Evolutionary conservation across 495 filamentous ascomycete species (phyloP), one percentile per base, ranked within the genome.

Genomic region (Lasiosphaeria miniovina): DNA sequence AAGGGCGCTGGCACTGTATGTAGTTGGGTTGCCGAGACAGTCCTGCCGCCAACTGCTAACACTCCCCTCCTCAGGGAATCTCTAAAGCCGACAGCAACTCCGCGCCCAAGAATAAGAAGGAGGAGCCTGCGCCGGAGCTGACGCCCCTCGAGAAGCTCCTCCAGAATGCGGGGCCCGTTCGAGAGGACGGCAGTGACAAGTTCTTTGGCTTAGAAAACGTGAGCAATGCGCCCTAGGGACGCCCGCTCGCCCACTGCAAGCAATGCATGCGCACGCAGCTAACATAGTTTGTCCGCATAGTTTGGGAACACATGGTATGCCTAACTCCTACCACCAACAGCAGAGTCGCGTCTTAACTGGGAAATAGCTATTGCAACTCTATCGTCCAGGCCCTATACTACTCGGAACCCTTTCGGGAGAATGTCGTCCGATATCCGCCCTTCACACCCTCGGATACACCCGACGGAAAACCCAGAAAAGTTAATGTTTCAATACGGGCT

Each of bases 201-300:
- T 98, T 96, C 76, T 98, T 93, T 78, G 94, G 95, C 3, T 87
- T 98, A 80, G 94, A 98, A 75, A 98, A 98, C 78, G 92, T 97
- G 80, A 80, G 90, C 74, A 12, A 15, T 10, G 33, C 5, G 24
- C 35, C 4, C 15, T 6, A 0, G 8, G 5, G 14, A 14, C 35
- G 24, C 55, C 32, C 17, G 6, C 32, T 12, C 15, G 17, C 5
- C 15, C 11, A 24, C 49, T 7, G 12, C 49, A 14, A 32, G 17
- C 35, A 38, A 17, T 33, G 24, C 52, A 38, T 40, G 2, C 15
- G 14, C 52, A 10, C 33, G 17, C 15, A 56, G 59, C 64, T 67
- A 57, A 74, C 66, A 46, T 54, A 35, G 34, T 35, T 57, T 54
- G 59, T 36, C 15, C 43, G 12, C 12, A 9, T 62, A 98, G 92